Base-by-base conservation (phyloP, 176 grass and related monocot genomes). In the Hordeum vulgare region DNA sequence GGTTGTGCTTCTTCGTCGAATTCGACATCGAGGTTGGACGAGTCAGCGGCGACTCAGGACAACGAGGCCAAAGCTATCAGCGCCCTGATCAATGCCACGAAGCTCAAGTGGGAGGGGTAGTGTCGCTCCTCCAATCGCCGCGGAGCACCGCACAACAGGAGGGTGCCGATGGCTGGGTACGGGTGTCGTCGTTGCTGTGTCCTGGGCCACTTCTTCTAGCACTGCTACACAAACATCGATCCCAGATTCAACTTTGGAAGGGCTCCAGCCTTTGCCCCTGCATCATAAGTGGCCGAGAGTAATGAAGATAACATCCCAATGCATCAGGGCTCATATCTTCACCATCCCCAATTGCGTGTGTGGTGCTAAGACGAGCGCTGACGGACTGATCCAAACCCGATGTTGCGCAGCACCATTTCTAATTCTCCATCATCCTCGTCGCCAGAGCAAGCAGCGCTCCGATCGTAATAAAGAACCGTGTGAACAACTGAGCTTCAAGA, bases 191-290 rank as follows among this genome's bases (percentile, higher is more conserved):
- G 63, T 12, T 88, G 86, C 20, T 57, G 57, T 66, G 80, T 83
- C 31, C 74, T 80, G 6, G 74, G 86, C 7, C 80, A 88, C 80
- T 83, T 88, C 29, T 79, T 84, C 74, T 42, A 88, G 42, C 66
- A 79, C 33, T 83, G 80, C 66, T 75, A 74, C 12, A 79, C 80
- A 74, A 88, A 83, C 9, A 66, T 65, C 24, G 66, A 83, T 14
- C 65, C 80, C 18, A 64, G 40, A 42, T 11, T 42, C 39, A 3
- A 41, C 39, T 9, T 9, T 41, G 39, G 39, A 41, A 10, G 39
- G 39, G 11, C 39, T 9, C 2, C 37, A 39, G 2, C 37, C 29
- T 21, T 86, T 80, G 10, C 40, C 31, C 7, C 31, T 3, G 57
- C 13, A 9, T 1, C 7, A 29, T 27, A 2, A 2, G 40, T 42